Percentiles rank a stretch among this genome's conserved stretches.
These are phyloP conservation scores for Tagetes patula DNA, from an alignment of 129 eudicot genomes.

Conservation along the genomic window DNA sequence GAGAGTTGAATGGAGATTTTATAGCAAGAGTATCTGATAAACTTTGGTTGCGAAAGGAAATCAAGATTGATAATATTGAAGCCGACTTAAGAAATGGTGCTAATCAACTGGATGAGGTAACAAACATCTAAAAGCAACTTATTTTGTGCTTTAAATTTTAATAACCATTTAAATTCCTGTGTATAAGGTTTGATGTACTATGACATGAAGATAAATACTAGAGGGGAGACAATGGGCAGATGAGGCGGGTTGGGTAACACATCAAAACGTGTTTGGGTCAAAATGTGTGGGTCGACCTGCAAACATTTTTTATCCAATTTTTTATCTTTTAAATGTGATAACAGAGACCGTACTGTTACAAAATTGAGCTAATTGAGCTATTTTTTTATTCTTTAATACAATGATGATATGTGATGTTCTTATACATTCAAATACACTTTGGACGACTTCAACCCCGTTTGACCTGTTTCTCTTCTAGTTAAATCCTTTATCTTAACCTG, in stretches of 20 bases:
- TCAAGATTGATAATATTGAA: slow-evolving; percentile 34
- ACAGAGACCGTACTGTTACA: background rate
- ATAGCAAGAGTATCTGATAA: slow-evolving; percentile 63
- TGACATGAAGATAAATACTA: slow-evolving; percentile 8
- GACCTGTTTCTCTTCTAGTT: slow-evolving; percentile 1
- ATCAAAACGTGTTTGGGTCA: slow-evolving; percentile 3
- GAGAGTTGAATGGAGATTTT: slow-evolving; percentile 76
- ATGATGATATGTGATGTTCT: background rate
- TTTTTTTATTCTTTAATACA: background rate
- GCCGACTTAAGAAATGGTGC: slow-evolving; percentile 25
- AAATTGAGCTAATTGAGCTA: background rate
- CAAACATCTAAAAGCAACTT: background rate
- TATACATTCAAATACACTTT: background rate
- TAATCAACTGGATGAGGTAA: slow-evolving; percentile 49
- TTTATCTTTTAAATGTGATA: slow-evolving; percentile 5
- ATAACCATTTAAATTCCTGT: background rate
- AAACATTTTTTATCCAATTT: background rate
- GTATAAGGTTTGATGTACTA: slow-evolving; percentile 8
- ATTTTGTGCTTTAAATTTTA: background rate
- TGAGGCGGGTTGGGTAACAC: background rate
- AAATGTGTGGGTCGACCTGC: background rate
- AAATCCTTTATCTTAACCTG: background rate
- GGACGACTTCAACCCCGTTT: background rate
- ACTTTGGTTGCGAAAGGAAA: slow-evolving; percentile 56
- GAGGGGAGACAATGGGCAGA: slow-evolving; percentile 3